Conservation (phyloP, 306 rosid species). For the Erythrophleum fordii region DNA sequence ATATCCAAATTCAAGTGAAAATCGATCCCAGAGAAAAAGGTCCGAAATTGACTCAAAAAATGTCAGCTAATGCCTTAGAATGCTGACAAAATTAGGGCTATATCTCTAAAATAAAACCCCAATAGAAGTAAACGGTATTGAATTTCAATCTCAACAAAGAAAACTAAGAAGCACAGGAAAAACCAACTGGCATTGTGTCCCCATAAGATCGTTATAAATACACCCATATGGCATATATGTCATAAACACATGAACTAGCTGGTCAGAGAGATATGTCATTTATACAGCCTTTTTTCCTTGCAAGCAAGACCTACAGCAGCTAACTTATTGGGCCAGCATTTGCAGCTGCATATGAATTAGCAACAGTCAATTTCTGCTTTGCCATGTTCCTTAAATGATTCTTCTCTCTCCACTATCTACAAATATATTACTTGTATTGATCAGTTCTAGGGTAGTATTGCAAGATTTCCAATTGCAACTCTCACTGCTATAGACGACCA, state of each 20-base stretch:
- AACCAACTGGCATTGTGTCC: not conserved
- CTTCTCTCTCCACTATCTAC: not conserved
- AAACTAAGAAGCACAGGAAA: not conserved
- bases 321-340: not conserved
- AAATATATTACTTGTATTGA: not conserved
- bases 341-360: not conserved
- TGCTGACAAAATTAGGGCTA: not conserved
- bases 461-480: too few species aligned
- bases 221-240: not conserved
- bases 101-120: not conserved
- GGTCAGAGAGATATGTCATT: not conserved
- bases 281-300: not conserved
- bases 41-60: not conserved
- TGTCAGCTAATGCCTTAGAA: not conserved
- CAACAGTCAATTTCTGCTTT: not conserved
- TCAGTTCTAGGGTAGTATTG: too few species aligned
- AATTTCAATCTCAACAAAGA: not conserved
- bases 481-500: too few species aligned
- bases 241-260: not conserved
- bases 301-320: not conserved
- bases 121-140: not conserved
- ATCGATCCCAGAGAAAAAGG: not conserved
- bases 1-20: too few species aligned
- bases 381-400: not conserved
- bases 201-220: not conserved